Conservation (phyloP, 2,329 filamentous ascomycete genomes). For the Chrysoporthe austroafricana region DNA sequence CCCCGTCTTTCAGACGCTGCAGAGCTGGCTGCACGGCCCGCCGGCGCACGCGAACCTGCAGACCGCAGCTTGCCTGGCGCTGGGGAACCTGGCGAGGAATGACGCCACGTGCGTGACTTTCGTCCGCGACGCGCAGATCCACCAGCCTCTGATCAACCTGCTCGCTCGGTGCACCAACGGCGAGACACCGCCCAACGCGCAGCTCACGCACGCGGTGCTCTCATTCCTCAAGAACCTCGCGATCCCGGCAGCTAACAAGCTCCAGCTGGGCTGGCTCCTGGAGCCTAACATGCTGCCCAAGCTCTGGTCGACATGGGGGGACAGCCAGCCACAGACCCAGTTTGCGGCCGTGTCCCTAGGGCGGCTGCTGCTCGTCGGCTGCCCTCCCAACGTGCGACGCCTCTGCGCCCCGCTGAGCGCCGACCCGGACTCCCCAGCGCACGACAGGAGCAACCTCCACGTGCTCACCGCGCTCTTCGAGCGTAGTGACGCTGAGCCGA, state of each 20-base stretch:
- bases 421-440: conserved; percentile 41
- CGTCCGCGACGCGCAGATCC: conserved; percentile 49
- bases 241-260: conserved; percentile 60
- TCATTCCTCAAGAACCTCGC: conserved; percentile 69
- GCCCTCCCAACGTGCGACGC: conserved; percentile 53
- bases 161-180: conserved; percentile 44
- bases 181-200: conserved; percentile 34
- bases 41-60: conserved; percentile 49
- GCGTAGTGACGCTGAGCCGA: conserved; percentile 56
- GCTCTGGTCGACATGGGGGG: conserved; percentile 52
- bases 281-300: conserved; percentile 51
- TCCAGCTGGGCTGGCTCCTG: conserved; percentile 53
- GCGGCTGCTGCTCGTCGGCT: conserved; percentile 59
- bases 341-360: conserved; percentile 63
- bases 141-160: conserved; percentile 49
- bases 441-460: conserved; percentile 42
- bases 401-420: conserved; percentile 49
- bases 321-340: conserved; percentile 59
- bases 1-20: conserved; percentile 42
- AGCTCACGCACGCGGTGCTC: conserved; percentile 60
- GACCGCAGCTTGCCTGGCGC: conserved; percentile 61
- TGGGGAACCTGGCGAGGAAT: conserved; percentile 65
- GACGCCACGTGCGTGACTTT: conserved; percentile 57
- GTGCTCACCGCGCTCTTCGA: conserved; percentile 46
- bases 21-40: conserved; percentile 45